Evolutionary conservation across 306 rosid species (phyloP).

Genomic region (Ceratonia siliqua): DNA sequence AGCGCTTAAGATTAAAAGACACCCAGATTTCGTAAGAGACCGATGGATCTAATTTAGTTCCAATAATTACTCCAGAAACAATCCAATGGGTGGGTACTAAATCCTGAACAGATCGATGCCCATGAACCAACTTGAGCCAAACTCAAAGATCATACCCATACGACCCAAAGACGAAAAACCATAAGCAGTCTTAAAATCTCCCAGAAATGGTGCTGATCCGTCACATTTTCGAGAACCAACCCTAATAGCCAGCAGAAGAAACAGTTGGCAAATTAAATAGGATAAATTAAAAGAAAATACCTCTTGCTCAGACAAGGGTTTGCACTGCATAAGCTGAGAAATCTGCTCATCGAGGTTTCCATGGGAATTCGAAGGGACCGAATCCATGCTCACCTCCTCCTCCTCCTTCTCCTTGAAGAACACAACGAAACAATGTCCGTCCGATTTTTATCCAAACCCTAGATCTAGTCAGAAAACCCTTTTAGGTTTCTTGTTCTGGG

Average conservation of each 20-base stretch:
- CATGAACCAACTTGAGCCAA: conserved; percentile 30
- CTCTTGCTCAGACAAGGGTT: conserved; percentile 95
- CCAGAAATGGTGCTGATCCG: conserved; percentile 46
- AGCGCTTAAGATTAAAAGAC: not conserved
- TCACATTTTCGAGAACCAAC: conserved; percentile 7
- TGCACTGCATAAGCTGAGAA: conserved; percentile 99
- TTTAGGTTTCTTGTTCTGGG: conserved; percentile 31
- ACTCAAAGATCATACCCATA: conserved; percentile 32
- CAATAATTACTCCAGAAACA: not conserved
- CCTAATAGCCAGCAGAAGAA: not conserved
- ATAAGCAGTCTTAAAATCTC: not conserved
- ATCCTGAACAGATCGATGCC: conserved; percentile 35
- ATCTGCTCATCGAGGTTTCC: conserved; percentile 93
- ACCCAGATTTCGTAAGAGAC: not conserved
- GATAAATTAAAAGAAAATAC: conserved; percentile 31
- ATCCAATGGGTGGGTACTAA: not conserved
- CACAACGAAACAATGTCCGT: conserved; percentile 46
- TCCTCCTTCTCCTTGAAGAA: conserved; percentile 23
- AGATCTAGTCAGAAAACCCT: conserved; percentile 55
- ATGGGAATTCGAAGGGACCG: conserved; percentile 77
- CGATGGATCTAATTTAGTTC: conserved; percentile 26
- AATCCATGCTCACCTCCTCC: conserved; percentile 57
- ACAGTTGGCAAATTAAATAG: not conserved
- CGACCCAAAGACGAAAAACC: not conserved
- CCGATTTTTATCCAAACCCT: conserved; percentile 47